phyloP scores from a whole-genome alignment of 1,284 basidiomycete species.

The Tremellales sp. region DNA sequence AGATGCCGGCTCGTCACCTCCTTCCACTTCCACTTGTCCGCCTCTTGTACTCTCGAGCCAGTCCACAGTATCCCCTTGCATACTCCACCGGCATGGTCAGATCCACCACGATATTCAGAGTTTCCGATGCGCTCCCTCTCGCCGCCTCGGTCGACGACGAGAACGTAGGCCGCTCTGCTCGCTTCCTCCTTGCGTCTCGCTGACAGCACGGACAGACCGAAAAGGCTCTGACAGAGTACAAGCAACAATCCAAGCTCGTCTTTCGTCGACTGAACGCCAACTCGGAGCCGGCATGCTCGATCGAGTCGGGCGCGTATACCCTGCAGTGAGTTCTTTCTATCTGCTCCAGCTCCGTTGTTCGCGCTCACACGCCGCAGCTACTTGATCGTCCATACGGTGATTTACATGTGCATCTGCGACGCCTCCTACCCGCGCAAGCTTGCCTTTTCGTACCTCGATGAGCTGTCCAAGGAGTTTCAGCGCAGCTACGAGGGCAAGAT shows the following conservation, averaged over 20 bases:
- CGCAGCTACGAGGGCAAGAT: slow-evolving; percentile 87
- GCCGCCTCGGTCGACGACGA: slow-evolving; percentile 95
- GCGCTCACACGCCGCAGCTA: slow-evolving; percentile 60
- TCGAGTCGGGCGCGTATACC: slow-evolving; percentile 91
- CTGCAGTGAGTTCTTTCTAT: slow-evolving; percentile 77
- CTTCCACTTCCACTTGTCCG: no score
- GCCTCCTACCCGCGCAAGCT: slow-evolving; percentile 96
- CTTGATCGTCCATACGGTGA: slow-evolving; percentile 86
- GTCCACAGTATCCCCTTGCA: no score
- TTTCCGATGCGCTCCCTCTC: slow-evolving; percentile 85
- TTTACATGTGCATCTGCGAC: slow-evolving; percentile 93
- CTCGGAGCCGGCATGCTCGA: slow-evolving; percentile 91
- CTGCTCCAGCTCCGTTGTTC: not conserved
- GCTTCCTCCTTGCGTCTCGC: slow-evolving; percentile 13
- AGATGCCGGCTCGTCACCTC: no score
- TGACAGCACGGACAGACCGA: slow-evolving; percentile 66
- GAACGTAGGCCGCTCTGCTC: slow-evolving; percentile 56
- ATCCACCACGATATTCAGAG: slow-evolving; percentile 84
- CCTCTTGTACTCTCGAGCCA: no score
- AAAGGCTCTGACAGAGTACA: slow-evolving; percentile 89
- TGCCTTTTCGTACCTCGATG: slow-evolving; percentile 95
- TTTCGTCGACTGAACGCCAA: slow-evolving; percentile 90
- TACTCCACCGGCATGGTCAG: slow-evolving; percentile 81
- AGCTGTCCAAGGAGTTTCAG: slow-evolving; percentile 92
- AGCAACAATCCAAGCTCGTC: slow-evolving; percentile 95